phyloP scores from a whole-genome alignment of 306 rosid genomes.

The Fragaria nilgerrensis region DNA sequence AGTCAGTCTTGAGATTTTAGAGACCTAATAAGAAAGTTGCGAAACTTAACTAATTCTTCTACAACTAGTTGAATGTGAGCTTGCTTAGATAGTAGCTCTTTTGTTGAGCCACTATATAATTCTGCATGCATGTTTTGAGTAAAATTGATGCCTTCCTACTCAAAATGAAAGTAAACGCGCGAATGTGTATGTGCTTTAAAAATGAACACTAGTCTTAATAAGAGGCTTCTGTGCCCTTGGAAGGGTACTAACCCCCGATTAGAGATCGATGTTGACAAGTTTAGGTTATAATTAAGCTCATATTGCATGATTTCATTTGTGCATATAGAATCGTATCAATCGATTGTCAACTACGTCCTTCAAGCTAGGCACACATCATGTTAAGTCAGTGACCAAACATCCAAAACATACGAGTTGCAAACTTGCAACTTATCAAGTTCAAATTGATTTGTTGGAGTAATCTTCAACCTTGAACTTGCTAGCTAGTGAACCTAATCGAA shows the following conservation, averaged over 20 bases:
- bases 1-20: no score
- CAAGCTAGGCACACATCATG: not conserved
- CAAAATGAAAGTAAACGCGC: no score
- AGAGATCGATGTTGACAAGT: not conserved
- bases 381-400: not conserved
- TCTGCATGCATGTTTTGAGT: no score
- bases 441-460: not conserved
- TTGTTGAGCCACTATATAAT: no score
- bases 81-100: no score
- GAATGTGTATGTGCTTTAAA: not conserved
- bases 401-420: not conserved
- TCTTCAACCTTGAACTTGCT: constrained; percentile 7
- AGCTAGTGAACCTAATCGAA: not conserved
- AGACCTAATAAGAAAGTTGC: no score
- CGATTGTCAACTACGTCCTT: not conserved
- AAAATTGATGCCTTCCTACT: no score
- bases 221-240: not conserved
- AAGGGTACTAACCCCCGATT: not conserved
- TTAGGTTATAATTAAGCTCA: not conserved
- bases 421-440: not conserved
- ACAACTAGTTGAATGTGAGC: no score
- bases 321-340: not conserved
- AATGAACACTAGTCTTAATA: not conserved
- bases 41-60: no score
- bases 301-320: not conserved